These are phyloP conservation scores for Chaetomium tenue DNA, from an alignment of 495 filamentous ascomycete genomes.

Conservation along the genomic window DNA sequence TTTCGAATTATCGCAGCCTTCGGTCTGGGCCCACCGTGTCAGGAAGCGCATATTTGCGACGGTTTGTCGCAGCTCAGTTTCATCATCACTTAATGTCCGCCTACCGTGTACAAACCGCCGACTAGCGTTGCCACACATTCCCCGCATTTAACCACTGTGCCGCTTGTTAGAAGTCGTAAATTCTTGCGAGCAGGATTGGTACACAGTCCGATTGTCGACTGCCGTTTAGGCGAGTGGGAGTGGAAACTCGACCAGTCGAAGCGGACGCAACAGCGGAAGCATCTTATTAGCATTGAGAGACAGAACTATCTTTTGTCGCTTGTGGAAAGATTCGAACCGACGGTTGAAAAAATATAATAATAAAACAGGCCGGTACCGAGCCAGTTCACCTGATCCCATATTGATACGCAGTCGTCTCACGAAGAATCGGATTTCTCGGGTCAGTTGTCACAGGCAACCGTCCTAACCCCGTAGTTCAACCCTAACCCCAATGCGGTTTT, in stretches of 20 bases:
- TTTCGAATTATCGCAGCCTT: neutral
- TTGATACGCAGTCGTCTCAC: neutral
- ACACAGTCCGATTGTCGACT: too few relatives aligned
- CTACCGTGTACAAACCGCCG: neutral
- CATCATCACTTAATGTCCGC: slow-evolving; percentile 28
- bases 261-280: too few relatives aligned
- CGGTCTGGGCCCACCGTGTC: neutral
- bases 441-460: neutral
- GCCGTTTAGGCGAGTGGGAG: too few relatives aligned
- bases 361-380: too few relatives aligned
- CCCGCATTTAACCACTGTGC: slow-evolving; percentile 13
- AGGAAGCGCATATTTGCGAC: neutral
- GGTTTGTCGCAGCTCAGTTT: slow-evolving; percentile 36
- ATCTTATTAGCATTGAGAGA: too few relatives aligned
- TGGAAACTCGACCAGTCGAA: too few relatives aligned
- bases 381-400: too few relatives aligned
- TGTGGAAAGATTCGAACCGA: too few relatives aligned
- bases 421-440: neutral
- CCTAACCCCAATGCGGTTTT: slow-evolving; percentile 20
- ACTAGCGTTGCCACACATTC: neutral
- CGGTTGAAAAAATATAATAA: too few relatives aligned
- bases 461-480: neutral
- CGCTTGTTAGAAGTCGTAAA: neutral
- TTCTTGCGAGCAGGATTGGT: too few relatives aligned
- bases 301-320: too few relatives aligned